Conservation (phyloP, 2,329 filamentous ascomycete genomes). For the Aureobasidium uvarum region DNA sequence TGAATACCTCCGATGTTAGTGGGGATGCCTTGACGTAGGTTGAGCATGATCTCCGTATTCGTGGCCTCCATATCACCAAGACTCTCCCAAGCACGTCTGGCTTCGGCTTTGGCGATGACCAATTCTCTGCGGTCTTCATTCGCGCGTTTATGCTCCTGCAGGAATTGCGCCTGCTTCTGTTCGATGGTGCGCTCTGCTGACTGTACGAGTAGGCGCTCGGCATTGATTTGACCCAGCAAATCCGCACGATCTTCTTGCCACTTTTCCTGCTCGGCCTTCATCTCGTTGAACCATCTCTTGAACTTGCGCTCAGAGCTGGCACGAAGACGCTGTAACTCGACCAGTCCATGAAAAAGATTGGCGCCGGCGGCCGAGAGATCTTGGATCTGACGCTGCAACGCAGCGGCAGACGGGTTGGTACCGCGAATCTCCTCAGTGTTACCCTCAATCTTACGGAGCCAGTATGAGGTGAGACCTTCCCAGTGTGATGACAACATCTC, state of each 20-base stretch:
- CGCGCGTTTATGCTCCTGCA: constrained; percentile 72
- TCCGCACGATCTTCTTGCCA: constrained; percentile 78
- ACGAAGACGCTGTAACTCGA: constrained; percentile 88
- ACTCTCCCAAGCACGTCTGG: constrained; percentile 94
- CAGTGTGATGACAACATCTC: constrained; percentile 95
- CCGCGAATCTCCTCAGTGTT: constrained; percentile 81
- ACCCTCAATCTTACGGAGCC: constrained; percentile 89
- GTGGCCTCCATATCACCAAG: constrained; percentile 89
- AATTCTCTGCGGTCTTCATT: constrained; percentile 89
- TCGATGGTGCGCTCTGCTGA: constrained; percentile 63
- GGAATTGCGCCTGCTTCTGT: constrained; percentile 66
- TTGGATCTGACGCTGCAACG: constrained; percentile 89
- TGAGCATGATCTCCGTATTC: constrained; percentile 80
- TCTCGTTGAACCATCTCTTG: constrained; percentile 98
- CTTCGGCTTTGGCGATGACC: constrained; percentile 93
- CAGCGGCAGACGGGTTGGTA: constrained; percentile 73
- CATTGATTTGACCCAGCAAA: constrained; percentile 70
- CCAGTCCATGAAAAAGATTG: constrained; percentile 95
- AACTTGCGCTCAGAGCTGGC: constrained; percentile 97
- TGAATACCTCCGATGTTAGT: constrained; percentile 91
- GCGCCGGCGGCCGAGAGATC: constrained; percentile 96
- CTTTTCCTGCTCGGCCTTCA: constrained; percentile 80
- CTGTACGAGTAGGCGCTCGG: constrained; percentile 67
- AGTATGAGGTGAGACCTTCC: constrained; percentile 96
- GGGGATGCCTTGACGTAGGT: constrained; percentile 82